Conservation (phyloP, 306 rosid genomes). For the Mimosa pudica region DNA sequence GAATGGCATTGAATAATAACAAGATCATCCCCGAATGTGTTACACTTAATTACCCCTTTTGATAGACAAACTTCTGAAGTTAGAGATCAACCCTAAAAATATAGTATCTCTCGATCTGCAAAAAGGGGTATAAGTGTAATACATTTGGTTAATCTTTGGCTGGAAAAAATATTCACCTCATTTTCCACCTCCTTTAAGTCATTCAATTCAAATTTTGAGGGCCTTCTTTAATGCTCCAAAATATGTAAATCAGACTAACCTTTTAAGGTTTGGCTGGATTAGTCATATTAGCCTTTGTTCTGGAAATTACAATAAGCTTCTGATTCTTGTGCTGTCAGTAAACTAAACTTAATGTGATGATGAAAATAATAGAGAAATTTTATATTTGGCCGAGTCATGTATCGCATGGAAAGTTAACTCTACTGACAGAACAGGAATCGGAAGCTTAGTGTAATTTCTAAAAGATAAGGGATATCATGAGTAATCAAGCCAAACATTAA, state of each 20-base stretch:
- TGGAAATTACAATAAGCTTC: background rate
- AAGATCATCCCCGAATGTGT: background rate
- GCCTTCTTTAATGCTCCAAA: background rate
- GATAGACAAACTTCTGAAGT: too few species aligned
- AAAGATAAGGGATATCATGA: background rate
- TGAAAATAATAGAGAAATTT: background rate
- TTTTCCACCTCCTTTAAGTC: background rate
- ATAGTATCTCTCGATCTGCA: too few species aligned
- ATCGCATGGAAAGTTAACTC: background rate
- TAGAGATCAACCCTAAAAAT: too few species aligned
- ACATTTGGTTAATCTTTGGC: too few species aligned
- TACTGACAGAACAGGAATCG: background rate
- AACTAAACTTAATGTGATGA: background rate
- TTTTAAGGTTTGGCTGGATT: background rate
- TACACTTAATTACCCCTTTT: background rate
- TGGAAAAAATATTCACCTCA: background rate
- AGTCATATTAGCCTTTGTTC: background rate
- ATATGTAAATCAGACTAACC: background rate
- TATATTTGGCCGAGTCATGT: background rate
- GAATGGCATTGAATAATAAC: slow-evolving; percentile 7
- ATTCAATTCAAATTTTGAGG: slow-evolving; percentile 7
- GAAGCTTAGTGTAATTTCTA: background rate
- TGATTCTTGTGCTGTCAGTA: too few species aligned
- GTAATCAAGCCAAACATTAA: background rate
- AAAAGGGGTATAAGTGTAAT: too few species aligned